Evolutionary conservation across 129 eudicot genomes (phyloP).

Genomic region (Scalesia atractyloides): DNA sequence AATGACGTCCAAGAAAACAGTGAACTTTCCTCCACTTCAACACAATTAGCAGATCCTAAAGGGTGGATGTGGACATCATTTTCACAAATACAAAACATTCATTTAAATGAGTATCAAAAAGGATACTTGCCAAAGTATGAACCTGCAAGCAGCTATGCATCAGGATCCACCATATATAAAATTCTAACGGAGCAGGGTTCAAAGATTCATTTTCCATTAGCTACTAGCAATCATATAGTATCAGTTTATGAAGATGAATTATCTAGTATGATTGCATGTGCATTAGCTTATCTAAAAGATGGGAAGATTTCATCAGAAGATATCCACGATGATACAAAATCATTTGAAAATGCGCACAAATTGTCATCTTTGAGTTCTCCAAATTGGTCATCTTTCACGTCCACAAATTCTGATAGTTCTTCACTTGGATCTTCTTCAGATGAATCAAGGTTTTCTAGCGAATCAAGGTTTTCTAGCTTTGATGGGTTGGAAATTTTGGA

Average conservation of each 20-base stretch:
- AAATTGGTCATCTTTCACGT: conserved; percentile 42
- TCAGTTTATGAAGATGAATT: conserved; percentile 79
- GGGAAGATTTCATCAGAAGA: conserved; percentile 29
- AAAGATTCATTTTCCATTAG: conserved; percentile 75
- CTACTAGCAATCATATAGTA: conserved; percentile 49
- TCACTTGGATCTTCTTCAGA: conserved; percentile 41
- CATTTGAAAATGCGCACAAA: conserved; percentile 35
- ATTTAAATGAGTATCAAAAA: conserved; percentile 56
- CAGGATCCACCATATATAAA: conserved; percentile 45
- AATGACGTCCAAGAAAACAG: conserved; percentile 30
- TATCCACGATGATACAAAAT: conserved; percentile 28
- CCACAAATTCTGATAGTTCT: conserved; percentile 50
- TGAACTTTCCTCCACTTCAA: conserved; percentile 17
- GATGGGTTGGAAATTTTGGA: conserved; percentile 55
- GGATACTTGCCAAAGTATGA: conserved; percentile 58
- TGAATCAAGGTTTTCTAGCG: conserved; percentile 50
- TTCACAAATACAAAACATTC: conserved; percentile 47
- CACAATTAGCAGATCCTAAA: conserved; percentile 40
- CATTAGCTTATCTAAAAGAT: conserved; percentile 62
- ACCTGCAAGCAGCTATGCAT: conserved; percentile 32
- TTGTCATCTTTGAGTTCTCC: conserved; percentile 45
- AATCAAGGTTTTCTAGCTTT: conserved; percentile 43
- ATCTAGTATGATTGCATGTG: conserved; percentile 85
- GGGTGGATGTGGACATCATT: conserved; percentile 77
- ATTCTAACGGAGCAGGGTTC: conserved; percentile 62